Evolutionary conservation across 2,329 filamentous ascomycete genomes (phyloP).

Genomic region (Neofusicoccum umdonicola): DNA sequence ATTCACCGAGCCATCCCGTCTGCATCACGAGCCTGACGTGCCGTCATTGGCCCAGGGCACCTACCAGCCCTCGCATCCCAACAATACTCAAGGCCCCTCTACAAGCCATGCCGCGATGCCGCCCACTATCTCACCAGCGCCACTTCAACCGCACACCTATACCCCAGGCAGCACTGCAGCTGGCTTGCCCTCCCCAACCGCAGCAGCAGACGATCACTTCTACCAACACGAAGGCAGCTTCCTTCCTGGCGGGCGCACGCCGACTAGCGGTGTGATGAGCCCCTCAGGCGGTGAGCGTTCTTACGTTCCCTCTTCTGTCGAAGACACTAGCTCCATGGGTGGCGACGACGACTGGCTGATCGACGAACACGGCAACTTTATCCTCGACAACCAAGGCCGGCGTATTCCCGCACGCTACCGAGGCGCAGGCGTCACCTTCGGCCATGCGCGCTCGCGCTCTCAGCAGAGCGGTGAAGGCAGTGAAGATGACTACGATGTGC

Average conservation of each 20-base stretch:
- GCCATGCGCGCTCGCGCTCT: slow-evolving; percentile 1
- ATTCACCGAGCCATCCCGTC: slow-evolving; percentile 50
- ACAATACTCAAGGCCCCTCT: slow-evolving; percentile 24
- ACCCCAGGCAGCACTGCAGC: slow-evolving; percentile 12
- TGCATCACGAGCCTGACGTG: slow-evolving; percentile 30
- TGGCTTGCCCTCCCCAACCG: slow-evolving; percentile 23
- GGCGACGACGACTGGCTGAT: slow-evolving; percentile 38
- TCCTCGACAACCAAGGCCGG: slow-evolving; percentile 35
- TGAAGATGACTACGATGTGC: slow-evolving; percentile 54
- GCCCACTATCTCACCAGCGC: slow-evolving; percentile 3
- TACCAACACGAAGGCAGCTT: slow-evolving; percentile 39
- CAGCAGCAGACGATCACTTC: slow-evolving; percentile 29
- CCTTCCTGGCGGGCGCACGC: slow-evolving; percentile 25
- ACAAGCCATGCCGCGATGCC: neutral
- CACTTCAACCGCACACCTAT: slow-evolving; percentile 15
- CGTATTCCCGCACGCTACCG: slow-evolving; percentile 30
- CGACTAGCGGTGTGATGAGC: slow-evolving; percentile 7
- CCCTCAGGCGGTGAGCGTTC: slow-evolving; percentile 27
- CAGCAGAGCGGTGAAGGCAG: slow-evolving; percentile 12
- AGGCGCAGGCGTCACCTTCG: neutral
- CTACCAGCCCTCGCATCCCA: slow-evolving; percentile 21
- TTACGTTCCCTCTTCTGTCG: slow-evolving; percentile 33
- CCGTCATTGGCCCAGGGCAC: slow-evolving; percentile 31
- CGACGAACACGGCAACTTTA: slow-evolving; percentile 36
- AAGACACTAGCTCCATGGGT: slow-evolving; percentile 31